Evolutionary conservation across 345 rosid genomes (phyloP), one percentile per base, ranked within the genome.

Genomic region (Melaleuca quinquenervia): DNA sequence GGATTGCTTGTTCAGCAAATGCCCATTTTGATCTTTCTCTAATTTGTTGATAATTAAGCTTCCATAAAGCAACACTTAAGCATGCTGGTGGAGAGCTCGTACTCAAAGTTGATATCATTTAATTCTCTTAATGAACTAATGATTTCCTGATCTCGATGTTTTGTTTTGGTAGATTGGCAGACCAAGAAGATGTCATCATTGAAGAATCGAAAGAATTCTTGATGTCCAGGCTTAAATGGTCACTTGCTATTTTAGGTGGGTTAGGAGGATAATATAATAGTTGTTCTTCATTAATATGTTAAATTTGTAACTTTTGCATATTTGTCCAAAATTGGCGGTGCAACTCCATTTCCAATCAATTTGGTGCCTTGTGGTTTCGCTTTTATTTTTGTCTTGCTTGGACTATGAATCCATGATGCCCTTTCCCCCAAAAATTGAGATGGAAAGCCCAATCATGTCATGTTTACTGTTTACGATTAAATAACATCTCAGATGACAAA

Each of bases 131-230:
- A 6, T 11, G 6, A 58, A 58, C 18, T n/a, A 58, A 58, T 27
- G 18, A 58, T n/a, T 58, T 12, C 18, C 6, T 41, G 5, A n/a
- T 58, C n/a, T 58, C 0, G 0, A 21, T 26, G 16, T 58, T n/a
- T 16, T 58, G 2, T n/a, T 58, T 0, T 13, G 22, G 32, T n/a
- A n/a, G 70, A 1, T 7, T 6, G 0, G 8, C 1, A n/a, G 1
- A n/a, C 2, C 32, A 58, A 58, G 70, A n/a, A 58, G 64, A 58
- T n/a, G 64, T 1, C 32, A 12, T 2, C 0, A 0, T 22, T 22
- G 3, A 54, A 54, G 22, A 54, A 54, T 54, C 6, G 0, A 54
- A 54, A 54, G n/a, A 5, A 21, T 54, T 54, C 58, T 54, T 54
- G n/a, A 54, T 9, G 3, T 54, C 58, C 12, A 21, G n/a, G 22